Conservation (phyloP, 2,329 filamentous ascomycete genomes). For the Simplicillium aogashimaense region DNA sequence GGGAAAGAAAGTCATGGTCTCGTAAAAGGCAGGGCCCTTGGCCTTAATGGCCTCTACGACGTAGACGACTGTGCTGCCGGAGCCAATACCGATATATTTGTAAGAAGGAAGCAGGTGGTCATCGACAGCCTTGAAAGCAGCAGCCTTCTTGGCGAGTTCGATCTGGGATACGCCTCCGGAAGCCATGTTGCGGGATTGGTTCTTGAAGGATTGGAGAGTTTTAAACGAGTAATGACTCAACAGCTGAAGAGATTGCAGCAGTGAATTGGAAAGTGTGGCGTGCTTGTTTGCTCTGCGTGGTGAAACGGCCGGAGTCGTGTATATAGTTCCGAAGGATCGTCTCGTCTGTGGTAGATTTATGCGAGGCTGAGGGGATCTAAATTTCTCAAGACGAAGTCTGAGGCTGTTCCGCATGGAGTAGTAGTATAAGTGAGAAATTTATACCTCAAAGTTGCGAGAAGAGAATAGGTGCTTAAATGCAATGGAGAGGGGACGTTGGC, state of each 20-base stretch:
- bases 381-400: too few species aligned
- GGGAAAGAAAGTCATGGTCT: slow-evolving; percentile 73
- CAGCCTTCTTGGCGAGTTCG: slow-evolving; percentile 65
- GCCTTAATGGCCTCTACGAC: slow-evolving; percentile 72
- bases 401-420: too few species aligned
- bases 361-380: too few species aligned
- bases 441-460: too few species aligned
- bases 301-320: too few species aligned
- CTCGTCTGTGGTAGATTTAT: too few species aligned
- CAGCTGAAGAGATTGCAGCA: not conserved
- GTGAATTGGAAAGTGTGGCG: not conserved
- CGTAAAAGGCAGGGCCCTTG: slow-evolving; percentile 42
- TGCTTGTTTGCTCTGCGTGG: not conserved
- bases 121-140: slow-evolving; percentile 62
- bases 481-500: too few species aligned
- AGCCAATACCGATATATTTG: slow-evolving; percentile 68
- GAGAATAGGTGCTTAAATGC: too few species aligned
- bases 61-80: slow-evolving; percentile 73
- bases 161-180: slow-evolving; percentile 32
- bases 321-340: too few species aligned
- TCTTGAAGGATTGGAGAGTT: not conserved
- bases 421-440: too few species aligned
- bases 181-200: slow-evolving; percentile 21
- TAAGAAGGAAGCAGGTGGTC: slow-evolving; percentile 58
- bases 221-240: not conserved